phyloP scores from a whole-genome alignment of 352 stramenopile species.

The Halophytophthora polymorphica region DNA sequence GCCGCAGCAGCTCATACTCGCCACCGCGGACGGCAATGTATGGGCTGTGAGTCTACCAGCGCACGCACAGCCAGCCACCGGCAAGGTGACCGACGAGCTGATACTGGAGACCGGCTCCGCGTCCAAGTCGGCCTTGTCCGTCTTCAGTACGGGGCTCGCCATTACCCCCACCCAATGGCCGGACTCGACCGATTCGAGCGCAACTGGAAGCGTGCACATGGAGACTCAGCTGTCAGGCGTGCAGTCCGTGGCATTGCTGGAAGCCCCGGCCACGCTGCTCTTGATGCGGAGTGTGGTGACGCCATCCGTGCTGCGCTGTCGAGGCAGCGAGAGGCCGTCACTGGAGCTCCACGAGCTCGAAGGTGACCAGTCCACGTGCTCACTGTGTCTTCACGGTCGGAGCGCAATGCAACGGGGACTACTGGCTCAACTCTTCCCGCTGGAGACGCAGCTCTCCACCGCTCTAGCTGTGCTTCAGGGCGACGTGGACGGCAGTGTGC shows the following conservation, averaged over 20 bases:
- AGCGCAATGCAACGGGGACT: constrained; percentile 12
- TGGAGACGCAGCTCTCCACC: constrained; percentile 1
- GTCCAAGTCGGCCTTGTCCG: background rate
- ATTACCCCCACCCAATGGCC: constrained; percentile 4
- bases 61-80: constrained; percentile 2
- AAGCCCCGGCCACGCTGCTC: constrained; percentile 15
- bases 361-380: constrained; percentile 58
- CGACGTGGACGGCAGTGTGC: constrained; percentile 49
- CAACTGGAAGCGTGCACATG: constrained; percentile 10
- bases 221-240: constrained; percentile 36
- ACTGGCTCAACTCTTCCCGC: constrained; percentile 27
- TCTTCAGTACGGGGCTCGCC: no score
- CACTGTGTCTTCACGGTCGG: constrained; percentile 20
- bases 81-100: constrained; percentile 9
- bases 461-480: constrained; percentile 48
- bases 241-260: constrained; percentile 27
- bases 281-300: constrained; percentile 52
- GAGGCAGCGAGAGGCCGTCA: constrained; percentile 2
- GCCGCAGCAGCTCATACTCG: constrained; percentile 28
- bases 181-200: background rate
- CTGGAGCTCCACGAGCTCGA: constrained; percentile 54
- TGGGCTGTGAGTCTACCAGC: constrained; percentile 45
- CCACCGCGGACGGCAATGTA: constrained; percentile 34
- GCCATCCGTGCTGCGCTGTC: constrained; percentile 32
- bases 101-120: constrained; percentile 7